Base-by-base conservation (phyloP, 768 basidiomycete genomes). In the Mycena pura region DNA sequence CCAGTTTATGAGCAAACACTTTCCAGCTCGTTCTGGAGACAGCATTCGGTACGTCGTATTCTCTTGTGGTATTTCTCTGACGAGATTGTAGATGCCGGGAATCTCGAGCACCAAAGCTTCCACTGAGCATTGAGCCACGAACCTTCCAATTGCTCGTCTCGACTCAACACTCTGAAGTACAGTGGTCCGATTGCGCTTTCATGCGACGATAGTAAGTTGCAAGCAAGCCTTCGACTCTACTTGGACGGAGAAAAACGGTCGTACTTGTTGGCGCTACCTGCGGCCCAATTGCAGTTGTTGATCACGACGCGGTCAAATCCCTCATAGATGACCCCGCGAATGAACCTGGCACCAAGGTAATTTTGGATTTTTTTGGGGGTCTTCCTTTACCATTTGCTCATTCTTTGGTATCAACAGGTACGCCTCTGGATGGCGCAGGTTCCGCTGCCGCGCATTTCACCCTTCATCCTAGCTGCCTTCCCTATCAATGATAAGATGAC, bases 121-220 rank as follows among this genome's bases (percentile, higher is more conserved):
- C 67, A 0, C 51, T 68, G 21, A 49, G 24, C 1, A 72, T 76
- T 25, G 45, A 39, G 21, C 56, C 59, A 1, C 55, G 52, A 2
- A 70, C 66, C 1, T 75, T 74, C 44, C 40, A 56, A 5, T 51
- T 61, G 1, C 72, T 61, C 0, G 3, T 27, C 63, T 75, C 8
- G 21, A 21, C 0, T 55, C 51, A 21, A n/a, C n/a, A n/a, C n/a
- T n/a, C 22, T 73, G 3, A 24, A 53, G 13, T 72, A 71, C 32
- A 17, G 46, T 10, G 76, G 72, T 0, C 78, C 73, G 0, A 47
- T 76, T n/a, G 72, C 58, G 0, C 53, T 78, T 0, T 66, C 65
- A 27, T 76, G 72, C 25, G 78, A 80, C 48, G 77, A 80, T 57
- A 78, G 77, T 2, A 77, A 79, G 50, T 66, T 79, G 0, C 54